Conservation (phyloP, 192 early-diverging fungal species). For the Rhizophagus sp. region DNA sequence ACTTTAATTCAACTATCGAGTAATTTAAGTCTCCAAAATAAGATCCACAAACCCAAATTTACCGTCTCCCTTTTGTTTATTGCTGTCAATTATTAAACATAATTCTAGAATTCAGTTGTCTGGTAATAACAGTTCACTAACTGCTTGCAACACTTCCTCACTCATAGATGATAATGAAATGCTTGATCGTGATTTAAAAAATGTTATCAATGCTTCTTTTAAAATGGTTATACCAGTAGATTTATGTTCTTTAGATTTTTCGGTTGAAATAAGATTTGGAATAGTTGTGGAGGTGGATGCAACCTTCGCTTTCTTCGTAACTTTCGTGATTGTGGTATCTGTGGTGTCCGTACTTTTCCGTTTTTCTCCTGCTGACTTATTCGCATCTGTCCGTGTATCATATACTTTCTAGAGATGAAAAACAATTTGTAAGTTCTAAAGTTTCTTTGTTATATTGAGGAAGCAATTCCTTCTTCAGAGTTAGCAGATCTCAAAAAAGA, state of each 20-base stretch:
- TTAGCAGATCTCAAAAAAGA: slow-evolving; percentile 1
- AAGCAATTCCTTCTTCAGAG: not conserved
- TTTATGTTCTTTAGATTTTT: slow-evolving; percentile 8
- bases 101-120: slow-evolving; percentile 5
- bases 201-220: not conserved
- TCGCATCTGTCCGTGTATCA: not conserved
- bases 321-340: not conserved
- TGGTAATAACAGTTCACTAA: slow-evolving; percentile 14
- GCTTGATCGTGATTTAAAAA: not conserved
- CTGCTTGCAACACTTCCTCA: slow-evolving; percentile 3
- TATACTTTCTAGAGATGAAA: not conserved
- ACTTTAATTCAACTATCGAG: no score
- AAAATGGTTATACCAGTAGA: no score
- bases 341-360: not conserved
- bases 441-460: not conserved
- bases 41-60: no score
- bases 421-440: slow-evolving; percentile 12
- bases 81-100: no score
- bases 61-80: no score
- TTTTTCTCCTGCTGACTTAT: slow-evolving; percentile 2
- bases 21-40: no score
- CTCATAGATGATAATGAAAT: not conserved
- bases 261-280: not conserved
- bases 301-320: slow-evolving; percentile 1
- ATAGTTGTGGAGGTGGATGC: not conserved